Conservation (phyloP, 2,329 filamentous ascomycete genomes). For the Aaosphaeria pasadenensis region DNA sequence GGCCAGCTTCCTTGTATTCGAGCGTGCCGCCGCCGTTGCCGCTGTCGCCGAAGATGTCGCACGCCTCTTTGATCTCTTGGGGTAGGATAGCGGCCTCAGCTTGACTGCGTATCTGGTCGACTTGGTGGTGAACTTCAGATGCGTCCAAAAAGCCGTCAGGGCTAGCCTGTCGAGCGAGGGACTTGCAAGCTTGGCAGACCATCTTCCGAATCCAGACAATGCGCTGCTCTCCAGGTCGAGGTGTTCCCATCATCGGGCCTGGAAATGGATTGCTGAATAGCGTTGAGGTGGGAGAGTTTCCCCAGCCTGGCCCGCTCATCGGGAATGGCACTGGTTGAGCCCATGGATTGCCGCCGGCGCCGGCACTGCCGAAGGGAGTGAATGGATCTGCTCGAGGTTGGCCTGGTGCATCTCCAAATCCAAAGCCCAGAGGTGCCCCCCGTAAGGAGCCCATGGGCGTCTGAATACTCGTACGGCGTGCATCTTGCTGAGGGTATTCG, state of each 20-base stretch:
- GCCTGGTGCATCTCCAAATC: conserved; percentile 31
- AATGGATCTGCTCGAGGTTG: conserved; percentile 31
- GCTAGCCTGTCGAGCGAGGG: conserved; percentile 47
- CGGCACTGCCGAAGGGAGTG: conserved; percentile 28
- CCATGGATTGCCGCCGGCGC: conserved; percentile 37
- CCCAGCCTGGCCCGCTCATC: conserved; percentile 38
- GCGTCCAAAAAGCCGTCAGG: conserved; percentile 69
- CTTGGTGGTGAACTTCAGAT: conserved; percentile 59
- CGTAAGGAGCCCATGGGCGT: conserved; percentile 22
- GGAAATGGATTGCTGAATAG: conserved; percentile 32
- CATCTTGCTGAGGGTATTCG: conserved; percentile 51
- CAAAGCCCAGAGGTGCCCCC: conserved; percentile 29
- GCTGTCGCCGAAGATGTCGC: conserved; percentile 83
- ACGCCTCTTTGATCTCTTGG: conserved; percentile 75
- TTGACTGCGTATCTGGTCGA: conserved; percentile 62
- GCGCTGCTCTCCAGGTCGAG: conserved; percentile 25
- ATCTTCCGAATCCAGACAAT: conserved; percentile 45
- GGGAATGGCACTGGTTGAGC: conserved; percentile 41
- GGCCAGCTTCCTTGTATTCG: conserved; percentile 58
- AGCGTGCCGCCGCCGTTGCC: conserved; percentile 87
- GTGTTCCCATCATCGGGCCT: conserved; percentile 13
- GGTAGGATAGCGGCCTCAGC: conserved; percentile 55
- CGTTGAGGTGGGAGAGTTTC: conserved; percentile 34
- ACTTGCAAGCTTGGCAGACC: conserved; percentile 75
- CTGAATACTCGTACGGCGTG: conserved; percentile 40